Base-by-base conservation (phyloP, 176 grass and related monocot species). In the Metroxylon sagu region DNA sequence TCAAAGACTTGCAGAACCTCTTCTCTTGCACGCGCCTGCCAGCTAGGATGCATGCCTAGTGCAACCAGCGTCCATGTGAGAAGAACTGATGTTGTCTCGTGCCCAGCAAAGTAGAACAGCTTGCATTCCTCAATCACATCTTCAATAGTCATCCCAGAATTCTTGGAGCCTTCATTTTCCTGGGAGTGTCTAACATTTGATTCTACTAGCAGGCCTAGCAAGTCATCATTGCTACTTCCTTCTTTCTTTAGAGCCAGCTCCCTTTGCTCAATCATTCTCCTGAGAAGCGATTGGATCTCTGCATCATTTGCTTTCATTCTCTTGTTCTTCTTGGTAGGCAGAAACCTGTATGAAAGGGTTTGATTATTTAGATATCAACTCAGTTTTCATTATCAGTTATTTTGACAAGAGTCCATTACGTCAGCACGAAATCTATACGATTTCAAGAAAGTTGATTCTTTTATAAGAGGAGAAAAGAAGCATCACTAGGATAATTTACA, bases 121-220 rank as follows among this genome's bases (percentile, higher is more conserved):
- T 52, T 61, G 16, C 21, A 23, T 23, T 23, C 21, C 21, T 23
- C 21, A 23, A 23, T 23, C 21, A 23, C 21, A 23, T 23, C 88
- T 29, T 87, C 83, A 4, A 69, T 83, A 0, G 79, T 75, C 64
- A 91, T 77, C 14, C 82, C 78, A 35, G 73, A 43, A 8, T 23
- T 23, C 21, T 48, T 77, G 21, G 75, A 71, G 4, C 54, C 57
- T 3, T 57, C 75, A 52, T 49, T 48, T 17, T 49, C 82, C 43
- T 74, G 73, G 0, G 16, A 2, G 25, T 72, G n/a, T 5, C 48
- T 62, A 65, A 29, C 25, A 28, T 79, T 89, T 5, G 82, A 90
- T 67, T 90, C 82, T 43, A 85, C 25, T 26, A 85, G 29, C 48
- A 82, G 18, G 16, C 81, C 81, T 4, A 89, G 60, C 0, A 89